Evolutionary conservation across 768 basidiomycete species (phyloP), one percentile per base, ranked within the genome.

Genomic region (Suillus discolor): DNA sequence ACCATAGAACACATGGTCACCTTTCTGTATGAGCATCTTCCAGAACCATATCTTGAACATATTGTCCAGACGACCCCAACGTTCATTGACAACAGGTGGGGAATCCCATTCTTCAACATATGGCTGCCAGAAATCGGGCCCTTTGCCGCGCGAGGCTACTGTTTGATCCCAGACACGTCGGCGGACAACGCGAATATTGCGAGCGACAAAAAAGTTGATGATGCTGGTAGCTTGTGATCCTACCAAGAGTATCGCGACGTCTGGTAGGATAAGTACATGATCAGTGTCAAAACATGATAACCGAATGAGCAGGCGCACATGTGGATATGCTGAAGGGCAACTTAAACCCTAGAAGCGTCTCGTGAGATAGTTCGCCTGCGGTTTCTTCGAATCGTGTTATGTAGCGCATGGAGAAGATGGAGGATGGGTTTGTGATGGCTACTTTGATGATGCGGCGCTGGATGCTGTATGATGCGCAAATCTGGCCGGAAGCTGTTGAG

Each of bases 81-180:
- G 64, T 42, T 75, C 74, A 13, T 77, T 69, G 6, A 84, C 75
- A 0, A 70, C 69, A 0, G 86, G 89, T 0, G 91, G 91, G 2
- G 78, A 72, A 31, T 88, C 83, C 91, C 90, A 92, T 75, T 94
- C 93, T 72, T 96, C 90, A 0, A 91, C 86, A 66, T 93, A 94
- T 0, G 88, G 86, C 65, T 84, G 81, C 93, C 94, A 98, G 79
- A 96, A 97, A 11, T 91, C 88, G 0, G 83, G 79, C 0, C 89
- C 88, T 70, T 97, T 97, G 15, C 90, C 90, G 1, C 95, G 86
- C 6, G 94, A 96, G 7, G 83, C 79, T 36, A 97, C 87, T 0
- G 94, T 96, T 73, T 96, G 90, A 23, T 86, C 89, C 86, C 89
- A 93, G 13, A 87, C 94, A 13, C 91, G 84, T 62, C 87, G 86